phyloP scores from a whole-genome alignment of 306 rosid genomes.

The Cyamopsis tetragonoloba region DNA sequence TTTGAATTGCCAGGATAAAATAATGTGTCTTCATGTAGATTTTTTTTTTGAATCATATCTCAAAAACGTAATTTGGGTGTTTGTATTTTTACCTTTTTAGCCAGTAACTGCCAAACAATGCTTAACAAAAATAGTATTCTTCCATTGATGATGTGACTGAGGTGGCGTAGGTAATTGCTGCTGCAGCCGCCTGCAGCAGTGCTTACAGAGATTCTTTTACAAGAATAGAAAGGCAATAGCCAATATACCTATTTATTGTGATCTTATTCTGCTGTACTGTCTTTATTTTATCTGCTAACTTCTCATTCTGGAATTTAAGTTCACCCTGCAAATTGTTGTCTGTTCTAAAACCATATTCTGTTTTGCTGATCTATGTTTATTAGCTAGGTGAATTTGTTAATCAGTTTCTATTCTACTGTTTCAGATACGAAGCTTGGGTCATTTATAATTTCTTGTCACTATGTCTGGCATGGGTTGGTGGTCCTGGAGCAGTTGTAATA shows the following conservation, averaged over 20 bases:
- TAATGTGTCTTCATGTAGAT: not conserved
- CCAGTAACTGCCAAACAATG: not conserved
- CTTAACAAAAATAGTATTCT: not conserved
- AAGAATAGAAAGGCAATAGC: not conserved
- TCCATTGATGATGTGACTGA: not conserved
- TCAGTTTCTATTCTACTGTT: conserved; percentile 22
- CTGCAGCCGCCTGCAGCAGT: not conserved
- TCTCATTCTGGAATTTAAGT: not conserved
- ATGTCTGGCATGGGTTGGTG: conserved; percentile 99
- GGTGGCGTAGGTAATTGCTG: not conserved
- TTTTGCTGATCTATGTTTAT: not conserved
- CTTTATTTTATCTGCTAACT: not conserved
- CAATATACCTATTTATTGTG: not conserved
- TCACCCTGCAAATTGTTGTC: conserved; percentile 6
- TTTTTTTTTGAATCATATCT: not conserved
- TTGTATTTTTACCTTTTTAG: not conserved
- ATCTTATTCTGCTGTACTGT: not conserved
- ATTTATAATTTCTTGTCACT: conserved; percentile 85
- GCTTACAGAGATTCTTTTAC: not conserved
- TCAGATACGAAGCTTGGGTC: conserved; percentile 98
- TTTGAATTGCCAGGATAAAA: not conserved
- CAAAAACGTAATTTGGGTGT: not conserved
- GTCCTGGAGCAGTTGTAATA: conserved; percentile 95
- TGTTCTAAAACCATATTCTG: conserved; percentile 18
- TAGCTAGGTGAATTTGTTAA: not conserved